These are phyloP conservation scores for Podospora bellae-mahoneyi DNA, from an alignment of 495 filamentous ascomycete genomes.

Conservation along the genomic window DNA sequence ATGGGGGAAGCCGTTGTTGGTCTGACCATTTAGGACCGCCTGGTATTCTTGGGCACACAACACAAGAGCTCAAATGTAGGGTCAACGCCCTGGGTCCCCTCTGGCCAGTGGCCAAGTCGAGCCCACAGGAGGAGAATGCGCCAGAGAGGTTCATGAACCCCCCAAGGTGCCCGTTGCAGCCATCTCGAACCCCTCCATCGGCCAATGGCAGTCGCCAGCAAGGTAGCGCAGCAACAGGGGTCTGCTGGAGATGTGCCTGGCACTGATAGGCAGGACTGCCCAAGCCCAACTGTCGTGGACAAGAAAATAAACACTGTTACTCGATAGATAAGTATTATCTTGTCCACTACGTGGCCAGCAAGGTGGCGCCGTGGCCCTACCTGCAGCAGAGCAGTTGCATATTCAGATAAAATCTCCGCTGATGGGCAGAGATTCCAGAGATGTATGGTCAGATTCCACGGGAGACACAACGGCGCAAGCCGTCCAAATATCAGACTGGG, in stretches of 20 bases:
- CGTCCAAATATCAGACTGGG: neutral
- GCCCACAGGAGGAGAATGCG: conserved; percentile 35
- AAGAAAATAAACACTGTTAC: no score
- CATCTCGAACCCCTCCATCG: conserved; percentile 17
- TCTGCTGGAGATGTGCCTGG: conserved; percentile 18
- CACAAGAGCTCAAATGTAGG: conserved; percentile 16
- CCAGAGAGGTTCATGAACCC: conserved; percentile 30
- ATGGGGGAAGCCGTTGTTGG: conserved; percentile 1
- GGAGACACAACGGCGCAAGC: neutral
- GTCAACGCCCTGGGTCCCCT: conserved; percentile 17
- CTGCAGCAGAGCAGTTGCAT: neutral
- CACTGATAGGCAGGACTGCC: conserved; percentile 21
- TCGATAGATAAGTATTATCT: no score
- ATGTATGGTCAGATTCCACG: neutral
- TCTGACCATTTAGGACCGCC: neutral
- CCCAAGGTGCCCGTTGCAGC: conserved; percentile 23
- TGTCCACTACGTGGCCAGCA: neutral
- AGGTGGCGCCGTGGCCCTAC: neutral
- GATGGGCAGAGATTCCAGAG: neutral
- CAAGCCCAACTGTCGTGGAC: conserved; percentile 5
- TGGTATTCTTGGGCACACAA: conserved; percentile 5
- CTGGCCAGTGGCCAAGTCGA: conserved; percentile 13
- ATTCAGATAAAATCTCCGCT: conserved; percentile 7
- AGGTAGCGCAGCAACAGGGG: conserved; percentile 23
- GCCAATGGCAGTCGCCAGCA: conserved; percentile 27